Evolutionary conservation across 306 rosid species (phyloP).

Genomic region (Alnus rubra): DNA sequence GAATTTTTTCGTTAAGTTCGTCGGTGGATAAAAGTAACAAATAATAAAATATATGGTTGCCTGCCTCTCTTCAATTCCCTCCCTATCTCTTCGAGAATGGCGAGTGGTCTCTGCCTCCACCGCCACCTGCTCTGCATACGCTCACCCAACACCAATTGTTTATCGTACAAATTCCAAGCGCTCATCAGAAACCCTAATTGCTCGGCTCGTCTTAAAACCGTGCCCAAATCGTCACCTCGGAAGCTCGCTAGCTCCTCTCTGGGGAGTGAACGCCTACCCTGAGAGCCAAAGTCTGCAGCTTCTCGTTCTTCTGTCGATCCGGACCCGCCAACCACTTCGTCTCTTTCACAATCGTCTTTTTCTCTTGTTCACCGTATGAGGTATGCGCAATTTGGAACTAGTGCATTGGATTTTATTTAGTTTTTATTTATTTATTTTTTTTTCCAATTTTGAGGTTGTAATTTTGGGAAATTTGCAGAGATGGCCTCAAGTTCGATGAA

Average conservation of each 20-base stretch:
- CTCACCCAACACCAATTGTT: conserved; percentile 25
- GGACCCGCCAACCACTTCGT: conserved; percentile 12
- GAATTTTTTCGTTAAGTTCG: conserved; percentile 24
- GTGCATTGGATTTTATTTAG: background rate
- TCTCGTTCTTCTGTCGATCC: conserved; percentile 3
- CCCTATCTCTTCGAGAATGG: conserved; percentile 32
- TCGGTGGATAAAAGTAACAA: background rate
- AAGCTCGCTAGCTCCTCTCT: conserved; percentile 25
- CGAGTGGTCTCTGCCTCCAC: conserved; percentile 30
- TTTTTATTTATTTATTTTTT: background rate
- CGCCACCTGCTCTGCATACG: conserved; percentile 24
- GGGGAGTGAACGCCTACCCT: too few relatives aligned
- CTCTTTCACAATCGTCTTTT: too few relatives aligned
- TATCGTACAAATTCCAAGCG: conserved; percentile 18
- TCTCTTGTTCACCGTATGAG: conserved; percentile 31
- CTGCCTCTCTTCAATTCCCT: background rate
- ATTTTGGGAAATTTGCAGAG: conserved; percentile 31
- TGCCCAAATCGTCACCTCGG: conserved; percentile 28
- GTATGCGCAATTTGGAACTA: conserved; percentile 22
- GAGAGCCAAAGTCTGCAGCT: background rate
- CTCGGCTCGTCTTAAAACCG: conserved; percentile 17
- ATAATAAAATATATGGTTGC: conserved; percentile 24
- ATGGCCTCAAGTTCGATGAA: conserved; percentile 49
- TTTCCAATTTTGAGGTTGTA: background rate
- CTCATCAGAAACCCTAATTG: conserved; percentile 33